A percentile compares a stretch with the other conserved stretches of the same genome.
Evolutionary conservation across 768 basidiomycete species (phyloP).

Genomic region (Kwoniella botswanensis): DNA sequence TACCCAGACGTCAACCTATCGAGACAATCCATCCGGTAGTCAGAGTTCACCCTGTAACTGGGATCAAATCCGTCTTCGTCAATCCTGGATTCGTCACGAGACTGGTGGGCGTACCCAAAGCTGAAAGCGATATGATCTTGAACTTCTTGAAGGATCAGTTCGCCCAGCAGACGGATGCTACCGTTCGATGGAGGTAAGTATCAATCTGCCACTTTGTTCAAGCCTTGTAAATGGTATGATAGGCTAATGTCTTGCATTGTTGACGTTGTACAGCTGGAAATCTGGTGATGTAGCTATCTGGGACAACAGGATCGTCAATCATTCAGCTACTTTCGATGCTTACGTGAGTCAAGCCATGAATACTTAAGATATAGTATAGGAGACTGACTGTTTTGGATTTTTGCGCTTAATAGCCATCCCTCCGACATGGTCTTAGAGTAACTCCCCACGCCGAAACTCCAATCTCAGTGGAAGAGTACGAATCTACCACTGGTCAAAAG

Average conservation of each 20-base stretch:
- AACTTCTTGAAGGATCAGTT: constrained; percentile 74
- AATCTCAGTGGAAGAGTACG: constrained; percentile 73
- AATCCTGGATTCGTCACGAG: constrained; percentile 83
- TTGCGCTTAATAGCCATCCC: constrained; percentile 49
- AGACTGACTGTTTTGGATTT: background rate
- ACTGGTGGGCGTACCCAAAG: constrained; percentile 77
- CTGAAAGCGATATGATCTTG: constrained; percentile 77
- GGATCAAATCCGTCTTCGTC: constrained; percentile 82
- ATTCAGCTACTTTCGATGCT: constrained; percentile 82
- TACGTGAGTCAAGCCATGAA: constrained; percentile 54
- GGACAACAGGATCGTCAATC: constrained; percentile 80
- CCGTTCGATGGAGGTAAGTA: constrained; percentile 41
- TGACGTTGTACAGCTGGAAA: constrained; percentile 64
- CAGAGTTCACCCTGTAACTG: constrained; percentile 81
- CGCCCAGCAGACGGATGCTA: constrained; percentile 57
- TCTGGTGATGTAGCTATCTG: constrained; percentile 79
- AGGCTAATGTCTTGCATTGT: background rate
- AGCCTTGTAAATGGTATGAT: background rate
- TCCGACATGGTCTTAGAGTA: constrained; percentile 76
- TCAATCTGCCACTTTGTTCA: background rate
- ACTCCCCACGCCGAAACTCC: constrained; percentile 83
- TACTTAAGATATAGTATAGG: background rate
- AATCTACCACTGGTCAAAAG: constrained; percentile 65
- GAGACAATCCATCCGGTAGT: constrained; percentile 73
- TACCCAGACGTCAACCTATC: constrained; percentile 68